A percentile compares a stretch with the other conserved stretches of the same genome.
Evolutionary conservation across 805 yeast genomes (phyloP).

Genomic region (Teunomyces barrocoloradensis): DNA sequence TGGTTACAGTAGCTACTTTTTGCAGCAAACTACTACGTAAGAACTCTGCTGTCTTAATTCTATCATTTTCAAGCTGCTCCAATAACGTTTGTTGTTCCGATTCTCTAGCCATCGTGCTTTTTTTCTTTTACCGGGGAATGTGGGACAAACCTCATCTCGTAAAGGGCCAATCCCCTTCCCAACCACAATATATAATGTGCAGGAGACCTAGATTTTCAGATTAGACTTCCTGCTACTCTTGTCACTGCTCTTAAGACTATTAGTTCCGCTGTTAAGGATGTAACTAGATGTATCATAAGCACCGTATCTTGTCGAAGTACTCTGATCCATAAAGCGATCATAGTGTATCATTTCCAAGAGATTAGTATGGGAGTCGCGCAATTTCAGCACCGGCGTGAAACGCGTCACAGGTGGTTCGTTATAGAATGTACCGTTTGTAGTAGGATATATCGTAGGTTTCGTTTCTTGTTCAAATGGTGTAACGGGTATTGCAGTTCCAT

Average conservation of each 20-base stretch:
- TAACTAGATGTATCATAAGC: conserved; percentile 12
- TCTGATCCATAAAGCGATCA: conserved; percentile 12
- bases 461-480: not conserved
- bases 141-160: not conserved
- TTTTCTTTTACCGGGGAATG: conserved; percentile 6
- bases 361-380: conserved; percentile 18
- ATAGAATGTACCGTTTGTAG: conserved; percentile 11
- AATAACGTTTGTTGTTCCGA: conserved; percentile 3
- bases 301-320: conserved; percentile 12
- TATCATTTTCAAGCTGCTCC: conserved; percentile 7
- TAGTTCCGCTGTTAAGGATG: conserved; percentile 5
- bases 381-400: conserved; percentile 8
- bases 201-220: not conserved
- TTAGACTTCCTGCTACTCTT: conserved; percentile 6
- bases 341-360: conserved; percentile 23
- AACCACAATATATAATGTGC: not conserved
- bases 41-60: conserved; percentile 2
- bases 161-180: not conserved
- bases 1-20: conserved; percentile 9
- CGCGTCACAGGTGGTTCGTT: conserved; percentile 17
- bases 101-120: not conserved
- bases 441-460: not conserved
- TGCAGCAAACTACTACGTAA: conserved; percentile 1
- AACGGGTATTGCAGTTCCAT: conserved; percentile 9
- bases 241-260: conserved; percentile 8